Conservation (phyloP, 805 yeast genomes). For the Candida xyloterini region DNA sequence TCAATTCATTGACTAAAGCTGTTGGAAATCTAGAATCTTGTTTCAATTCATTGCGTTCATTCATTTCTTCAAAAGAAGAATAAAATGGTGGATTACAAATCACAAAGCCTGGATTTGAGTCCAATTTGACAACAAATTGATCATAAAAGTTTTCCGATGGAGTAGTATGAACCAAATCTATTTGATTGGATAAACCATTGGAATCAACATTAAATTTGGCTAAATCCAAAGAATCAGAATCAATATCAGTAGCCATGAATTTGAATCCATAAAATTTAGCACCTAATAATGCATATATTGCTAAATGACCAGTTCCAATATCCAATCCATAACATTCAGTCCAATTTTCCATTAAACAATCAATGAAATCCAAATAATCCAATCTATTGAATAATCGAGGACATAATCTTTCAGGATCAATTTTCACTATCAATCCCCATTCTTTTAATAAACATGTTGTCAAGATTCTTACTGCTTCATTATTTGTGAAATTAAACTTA, state of each 20-base stretch:
- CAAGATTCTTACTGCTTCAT: conserved; percentile 22
- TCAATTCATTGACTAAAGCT: conserved; percentile 38
- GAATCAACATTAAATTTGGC: conserved; percentile 28
- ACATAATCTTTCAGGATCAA: conserved; percentile 26
- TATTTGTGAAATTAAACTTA: conserved; percentile 22
- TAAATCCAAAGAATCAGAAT: conserved; percentile 29
- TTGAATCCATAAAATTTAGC: conserved; percentile 11
- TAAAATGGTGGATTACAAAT: conserved; percentile 59
- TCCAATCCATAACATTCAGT: conserved; percentile 35
- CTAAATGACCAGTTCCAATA: conserved; percentile 49
- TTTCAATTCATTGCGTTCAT: conserved; percentile 25
- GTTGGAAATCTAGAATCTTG: conserved; percentile 1
- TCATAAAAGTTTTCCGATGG: conserved; percentile 18
- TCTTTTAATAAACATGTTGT: conserved; percentile 22
- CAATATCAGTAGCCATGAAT: conserved; percentile 44
- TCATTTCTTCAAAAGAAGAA: conserved; percentile 34
- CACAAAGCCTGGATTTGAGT: conserved; percentile 27
- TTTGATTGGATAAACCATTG: conserved; percentile 27
- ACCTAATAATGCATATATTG: conserved; percentile 45
- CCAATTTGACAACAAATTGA: not conserved
- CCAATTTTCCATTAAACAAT: conserved; percentile 5
- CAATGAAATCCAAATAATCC: conserved; percentile 27
- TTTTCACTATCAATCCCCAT: conserved; percentile 16
- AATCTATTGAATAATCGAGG: conserved; percentile 33
- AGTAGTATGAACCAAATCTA: conserved; percentile 15